phyloP scores from a whole-genome alignment of 164 flowering plant species.

The Warburgia ugandensis region DNA sequence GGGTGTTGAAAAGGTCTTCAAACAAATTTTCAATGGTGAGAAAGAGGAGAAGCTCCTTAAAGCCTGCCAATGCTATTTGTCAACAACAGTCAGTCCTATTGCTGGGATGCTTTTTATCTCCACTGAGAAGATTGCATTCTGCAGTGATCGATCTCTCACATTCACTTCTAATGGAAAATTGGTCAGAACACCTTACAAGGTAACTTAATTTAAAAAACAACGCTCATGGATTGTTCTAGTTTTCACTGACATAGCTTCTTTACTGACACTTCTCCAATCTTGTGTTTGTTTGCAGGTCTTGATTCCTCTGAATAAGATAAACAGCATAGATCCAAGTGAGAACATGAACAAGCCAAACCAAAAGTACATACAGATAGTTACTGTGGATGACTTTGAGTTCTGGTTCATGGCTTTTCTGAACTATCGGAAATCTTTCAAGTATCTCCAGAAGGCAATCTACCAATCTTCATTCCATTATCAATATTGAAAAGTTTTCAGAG shows the following conservation, averaged over 20 bases:
- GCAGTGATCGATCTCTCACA: constrained; percentile 40
- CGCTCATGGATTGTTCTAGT: no score
- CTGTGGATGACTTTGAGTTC: constrained; percentile 39
- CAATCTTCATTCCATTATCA: not conserved
- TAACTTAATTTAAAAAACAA: constrained; percentile 2
- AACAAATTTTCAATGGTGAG: constrained; percentile 21
- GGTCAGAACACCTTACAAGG: constrained; percentile 38
- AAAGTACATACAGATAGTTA: constrained; percentile 41
- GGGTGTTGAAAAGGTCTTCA: constrained; percentile 35
- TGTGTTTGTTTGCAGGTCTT: constrained; percentile 26
- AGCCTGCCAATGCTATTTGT: constrained; percentile 43
- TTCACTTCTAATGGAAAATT: constrained; percentile 24
- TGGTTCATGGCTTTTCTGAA: constrained; percentile 54
- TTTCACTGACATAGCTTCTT: no score
- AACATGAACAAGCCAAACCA: constrained; percentile 30
- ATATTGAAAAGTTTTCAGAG: no score
- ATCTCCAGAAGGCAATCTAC: constrained; percentile 27
- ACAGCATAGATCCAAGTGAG: constrained; percentile 23
- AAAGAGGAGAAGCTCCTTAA: constrained; percentile 39
- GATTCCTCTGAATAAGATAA: constrained; percentile 35
- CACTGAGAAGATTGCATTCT: constrained; percentile 33
- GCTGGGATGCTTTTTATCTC: constrained; percentile 50
- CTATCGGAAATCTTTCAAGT: constrained; percentile 33
- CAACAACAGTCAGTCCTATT: constrained; percentile 53
- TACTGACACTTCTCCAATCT: not conserved